Percentiles rank a stretch among this genome's conserved stretches.
Conservation (phyloP, 176 grass and related monocot genomes). For the Olyra latifolia region DNA sequence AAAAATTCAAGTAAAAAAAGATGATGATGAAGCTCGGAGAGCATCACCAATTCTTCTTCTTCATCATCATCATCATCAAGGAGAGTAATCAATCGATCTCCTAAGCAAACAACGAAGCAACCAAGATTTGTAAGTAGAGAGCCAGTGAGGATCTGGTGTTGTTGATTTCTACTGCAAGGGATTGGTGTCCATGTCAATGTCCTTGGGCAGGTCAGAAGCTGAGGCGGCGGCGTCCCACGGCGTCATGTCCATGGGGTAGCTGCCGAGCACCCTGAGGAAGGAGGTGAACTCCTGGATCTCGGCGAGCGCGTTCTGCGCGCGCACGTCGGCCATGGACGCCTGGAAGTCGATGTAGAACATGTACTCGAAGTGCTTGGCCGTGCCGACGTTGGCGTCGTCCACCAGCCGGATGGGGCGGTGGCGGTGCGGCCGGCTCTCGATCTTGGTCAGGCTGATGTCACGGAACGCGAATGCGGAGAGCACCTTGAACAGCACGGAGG, state of each 20-base stretch:
- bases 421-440: constrained; percentile 70
- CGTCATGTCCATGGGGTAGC: constrained; percentile 98
- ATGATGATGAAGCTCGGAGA: neutral
- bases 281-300: constrained; percentile 97
- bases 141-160: no score
- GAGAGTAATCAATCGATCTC: neutral
- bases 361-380: constrained; percentile 93
- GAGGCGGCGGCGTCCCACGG: constrained; percentile 36
- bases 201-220: neutral
- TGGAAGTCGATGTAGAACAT: constrained; percentile 89
- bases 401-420: constrained; percentile 63
- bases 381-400: constrained; percentile 68
- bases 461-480: constrained; percentile 83
- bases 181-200: neutral
- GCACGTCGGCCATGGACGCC: constrained; percentile 83
- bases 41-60: neutral
- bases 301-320: constrained; percentile 88
- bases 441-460: constrained; percentile 92
- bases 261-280: constrained; percentile 84
- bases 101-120: neutral
- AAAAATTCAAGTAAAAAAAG: neutral
- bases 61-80: no score
- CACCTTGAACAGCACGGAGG: constrained; percentile 87
- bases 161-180: neutral
- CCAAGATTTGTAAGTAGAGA: neutral